Evolutionary conservation across 352 stramenopile genomes (phyloP).

Genomic region (Globisporangium mamillatum): DNA sequence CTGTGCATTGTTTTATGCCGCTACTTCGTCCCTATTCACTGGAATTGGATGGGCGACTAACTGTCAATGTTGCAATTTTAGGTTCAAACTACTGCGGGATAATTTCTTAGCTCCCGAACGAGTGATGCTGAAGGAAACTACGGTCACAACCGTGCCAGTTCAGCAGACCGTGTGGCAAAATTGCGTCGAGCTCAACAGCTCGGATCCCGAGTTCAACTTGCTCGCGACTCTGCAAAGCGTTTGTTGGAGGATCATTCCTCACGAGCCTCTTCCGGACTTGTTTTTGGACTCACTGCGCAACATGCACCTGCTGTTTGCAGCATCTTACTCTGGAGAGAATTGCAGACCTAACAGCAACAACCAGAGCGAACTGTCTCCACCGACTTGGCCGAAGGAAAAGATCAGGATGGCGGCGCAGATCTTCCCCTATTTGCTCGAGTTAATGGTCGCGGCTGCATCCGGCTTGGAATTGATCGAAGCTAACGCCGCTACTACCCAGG

Average conservation of each 20-base stretch:
- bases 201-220: conserved; percentile 40
- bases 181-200: conserved; percentile 38
- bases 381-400: conserved; percentile 32
- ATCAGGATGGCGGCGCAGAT: conserved; percentile 31
- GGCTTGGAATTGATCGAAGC: conserved; percentile 24
- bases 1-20: neutral
- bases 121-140: conserved; percentile 49
- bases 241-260: conserved; percentile 33
- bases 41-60: neutral
- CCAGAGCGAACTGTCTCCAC: neutral
- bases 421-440: conserved; percentile 35
- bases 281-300: conserved; percentile 35
- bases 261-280: conserved; percentile 38
- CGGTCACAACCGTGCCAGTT: conserved; percentile 13
- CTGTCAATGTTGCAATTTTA: conserved; percentile 7
- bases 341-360: neutral
- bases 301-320: conserved; percentile 33
- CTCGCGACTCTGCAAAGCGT: conserved; percentile 25
- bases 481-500: neutral
- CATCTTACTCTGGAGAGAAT: conserved; percentile 2
- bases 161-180: conserved; percentile 27
- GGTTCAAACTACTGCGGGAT: conserved; percentile 50
- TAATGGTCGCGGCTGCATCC: conserved; percentile 31
- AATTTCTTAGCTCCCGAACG: conserved; percentile 55
- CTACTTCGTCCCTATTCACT: neutral